Conservation (phyloP, 495 filamentous ascomycete genomes). For the Articulospora tetracladia region DNA sequence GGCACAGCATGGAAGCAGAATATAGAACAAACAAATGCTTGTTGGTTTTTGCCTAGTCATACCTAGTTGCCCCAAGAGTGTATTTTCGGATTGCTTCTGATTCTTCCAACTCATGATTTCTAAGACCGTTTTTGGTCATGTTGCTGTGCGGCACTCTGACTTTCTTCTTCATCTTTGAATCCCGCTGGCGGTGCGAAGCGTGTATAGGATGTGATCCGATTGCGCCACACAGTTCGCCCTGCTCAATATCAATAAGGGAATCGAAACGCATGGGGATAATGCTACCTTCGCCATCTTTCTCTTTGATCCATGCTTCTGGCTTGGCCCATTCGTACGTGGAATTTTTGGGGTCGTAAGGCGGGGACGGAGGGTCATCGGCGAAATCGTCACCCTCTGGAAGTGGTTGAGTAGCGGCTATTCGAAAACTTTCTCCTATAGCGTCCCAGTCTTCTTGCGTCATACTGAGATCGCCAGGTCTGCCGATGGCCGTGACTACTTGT, state of each 20-base stretch:
- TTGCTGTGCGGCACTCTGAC: slow-evolving; percentile 5
- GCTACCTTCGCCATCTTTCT: slow-evolving; percentile 12
- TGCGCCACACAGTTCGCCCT: slow-evolving; percentile 7
- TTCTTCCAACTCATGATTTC: not conserved
- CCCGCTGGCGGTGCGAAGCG: not conserved
- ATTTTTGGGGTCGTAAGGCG: slow-evolving; percentile 5
- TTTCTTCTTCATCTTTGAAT: slow-evolving; percentile 6
- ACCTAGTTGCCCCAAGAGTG: slow-evolving; percentile 3
- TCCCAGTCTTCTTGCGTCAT: not conserved
- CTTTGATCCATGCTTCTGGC: slow-evolving; percentile 9
- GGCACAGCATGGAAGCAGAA: not conserved
- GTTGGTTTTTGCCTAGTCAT: not conserved
- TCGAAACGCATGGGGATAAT: not conserved
- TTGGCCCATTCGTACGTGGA: slow-evolving; percentile 1
- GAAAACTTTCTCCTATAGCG: not conserved
- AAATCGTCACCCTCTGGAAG: slow-evolving; percentile 9
- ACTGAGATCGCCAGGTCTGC: not conserved
- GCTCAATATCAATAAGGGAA: slow-evolving; percentile 6
- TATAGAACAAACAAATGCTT: not conserved
- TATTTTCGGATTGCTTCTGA: not conserved
- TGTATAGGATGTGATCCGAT: not conserved
- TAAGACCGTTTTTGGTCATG: slow-evolving; percentile 1
- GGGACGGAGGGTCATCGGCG: not conserved
- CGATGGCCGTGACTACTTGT: slow-evolving; percentile 2
- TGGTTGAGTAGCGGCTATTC: slow-evolving; percentile 3